Conservation (phyloP, 1,284 basidiomycete species). For the Xanthoconium separans region DNA sequence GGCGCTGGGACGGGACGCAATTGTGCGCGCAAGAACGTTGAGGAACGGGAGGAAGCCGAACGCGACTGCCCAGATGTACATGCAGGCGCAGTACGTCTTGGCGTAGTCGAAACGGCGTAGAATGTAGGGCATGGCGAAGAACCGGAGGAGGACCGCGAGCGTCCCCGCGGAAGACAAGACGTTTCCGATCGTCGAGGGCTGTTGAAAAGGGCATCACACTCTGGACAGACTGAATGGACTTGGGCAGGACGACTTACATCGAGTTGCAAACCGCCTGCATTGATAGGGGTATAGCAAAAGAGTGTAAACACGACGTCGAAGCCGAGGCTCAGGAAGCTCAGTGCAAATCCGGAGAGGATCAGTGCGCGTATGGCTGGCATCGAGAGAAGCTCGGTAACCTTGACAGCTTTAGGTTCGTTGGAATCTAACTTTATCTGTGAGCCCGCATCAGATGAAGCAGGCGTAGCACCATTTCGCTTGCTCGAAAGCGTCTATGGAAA, state of each 20-base stretch:
- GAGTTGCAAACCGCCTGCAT: slow-evolving; percentile 17
- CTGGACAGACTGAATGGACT: too few relatives aligned
- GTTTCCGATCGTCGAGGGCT: slow-evolving; percentile 21
- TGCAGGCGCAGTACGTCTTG: slow-evolving; percentile 18
- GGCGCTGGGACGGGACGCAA: background rate
- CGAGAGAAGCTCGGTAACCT: slow-evolving; percentile 10
- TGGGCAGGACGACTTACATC: slow-evolving; percentile 7
- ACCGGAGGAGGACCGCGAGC: slow-evolving; percentile 14
- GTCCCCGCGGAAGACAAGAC: slow-evolving; percentile 13
- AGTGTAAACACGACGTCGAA: slow-evolving; percentile 23
- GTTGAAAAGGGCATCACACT: background rate
- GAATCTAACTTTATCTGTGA: background rate
- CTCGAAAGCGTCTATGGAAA: slow-evolving; percentile 17
- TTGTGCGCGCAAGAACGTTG: slow-evolving; percentile 11
- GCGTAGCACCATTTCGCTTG: slow-evolving; percentile 10
- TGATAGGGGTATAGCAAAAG: slow-evolving; percentile 19
- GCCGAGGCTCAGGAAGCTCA: slow-evolving; percentile 18
- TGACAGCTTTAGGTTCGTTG: background rate
- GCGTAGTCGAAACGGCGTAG: slow-evolving; percentile 19
- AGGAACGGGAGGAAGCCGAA: slow-evolving; percentile 18
- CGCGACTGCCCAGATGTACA: slow-evolving; percentile 18
- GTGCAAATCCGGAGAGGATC: slow-evolving; percentile 19
- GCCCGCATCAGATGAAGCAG: background rate
- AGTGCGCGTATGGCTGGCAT: slow-evolving; percentile 21
- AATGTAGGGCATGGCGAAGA: slow-evolving; percentile 21